A percentile compares a stretch with the other conserved stretches of the same genome.
Evolutionary conservation across 2,329 filamentous ascomycete genomes (phyloP).

Genomic region (Fusarium equiseti): DNA sequence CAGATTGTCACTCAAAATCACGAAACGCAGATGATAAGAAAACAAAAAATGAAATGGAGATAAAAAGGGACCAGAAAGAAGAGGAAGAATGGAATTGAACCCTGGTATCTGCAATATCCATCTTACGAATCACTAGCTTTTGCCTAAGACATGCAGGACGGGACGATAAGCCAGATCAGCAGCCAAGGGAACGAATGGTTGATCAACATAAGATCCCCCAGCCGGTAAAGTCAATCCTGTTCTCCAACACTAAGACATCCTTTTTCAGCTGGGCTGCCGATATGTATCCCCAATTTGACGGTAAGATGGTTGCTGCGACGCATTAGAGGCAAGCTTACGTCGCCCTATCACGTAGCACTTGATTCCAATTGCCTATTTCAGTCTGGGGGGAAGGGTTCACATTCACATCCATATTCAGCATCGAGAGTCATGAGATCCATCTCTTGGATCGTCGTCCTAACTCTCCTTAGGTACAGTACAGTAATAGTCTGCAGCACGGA

Average conservation of each 20-base stretch:
- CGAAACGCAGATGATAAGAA: background rate
- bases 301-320: background rate
- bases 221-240: background rate
- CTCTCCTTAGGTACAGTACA: background rate
- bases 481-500: background rate
- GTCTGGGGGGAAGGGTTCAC: slow-evolving; percentile 7
- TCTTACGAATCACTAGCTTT: slow-evolving; percentile 24
- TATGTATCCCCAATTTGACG: background rate
- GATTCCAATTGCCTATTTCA: slow-evolving; percentile 28
- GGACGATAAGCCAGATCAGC: slow-evolving; percentile 34
- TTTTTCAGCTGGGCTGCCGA: slow-evolving; percentile 13
- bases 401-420: background rate
- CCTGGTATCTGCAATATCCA: background rate
- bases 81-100: background rate
- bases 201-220: background rate
- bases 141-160: slow-evolving; percentile 32
- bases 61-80: background rate
- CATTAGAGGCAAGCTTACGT: slow-evolving; percentile 16
- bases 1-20: background rate
- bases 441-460: slow-evolving; percentile 14
- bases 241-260: slow-evolving; percentile 1
- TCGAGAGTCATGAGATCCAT: slow-evolving; percentile 1
- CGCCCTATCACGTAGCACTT: slow-evolving; percentile 30
- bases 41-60: background rate
- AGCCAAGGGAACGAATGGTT: background rate